Evolutionary conservation across 495 filamentous ascomycete species (phyloP), one percentile per base, ranked within the genome.

Genomic region (Copromyces sp.): DNA sequence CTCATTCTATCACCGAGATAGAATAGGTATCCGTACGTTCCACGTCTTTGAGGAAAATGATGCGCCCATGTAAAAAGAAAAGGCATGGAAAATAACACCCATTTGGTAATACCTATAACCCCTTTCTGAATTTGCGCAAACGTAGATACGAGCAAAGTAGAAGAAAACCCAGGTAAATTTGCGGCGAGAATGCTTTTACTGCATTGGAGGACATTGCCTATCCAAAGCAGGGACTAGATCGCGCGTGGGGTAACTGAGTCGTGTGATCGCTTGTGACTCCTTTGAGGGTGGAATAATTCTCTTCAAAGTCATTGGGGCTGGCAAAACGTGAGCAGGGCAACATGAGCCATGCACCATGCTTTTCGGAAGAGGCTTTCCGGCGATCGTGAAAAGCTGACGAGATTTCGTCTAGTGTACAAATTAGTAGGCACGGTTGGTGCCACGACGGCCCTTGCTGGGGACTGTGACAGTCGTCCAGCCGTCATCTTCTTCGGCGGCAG

Each of bases 391-490:
- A 68, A 20, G 24, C 16, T 38, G 59, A 69, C 61, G 20, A 20
- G 20, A 35, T 39, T 24, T 61, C 53, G 53, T 32, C 24, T 75
- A 68, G 41, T 74, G 65, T 75, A 77, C 75, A 73, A 68, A 68
- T 79, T 71, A 80, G 44, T 61, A 72, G 45, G 72, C 75, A 24
- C 82, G 82, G 47, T 77, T 74, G 74, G 76, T 73, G 40, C 82
- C 80, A 74, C 86, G 83, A 38, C 83, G 82, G 69, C 77, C 80
- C 75, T 86, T 86, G 79, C 84, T 87, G 37, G 87, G 75, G 32
- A 65, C 38, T 29, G 83, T 81, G 61, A 94, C 91, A 14, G 90
- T 93, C 79, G 91, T 94, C 91, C 92, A 93, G 73, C 91, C 91
- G 75, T 93, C 92, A 61, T 61, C 47, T 61, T 61, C 53, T 35